Evolutionary conservation across 2,329 filamentous ascomycete genomes (phyloP).

Genomic region (Verticillium tricorpus): DNA sequence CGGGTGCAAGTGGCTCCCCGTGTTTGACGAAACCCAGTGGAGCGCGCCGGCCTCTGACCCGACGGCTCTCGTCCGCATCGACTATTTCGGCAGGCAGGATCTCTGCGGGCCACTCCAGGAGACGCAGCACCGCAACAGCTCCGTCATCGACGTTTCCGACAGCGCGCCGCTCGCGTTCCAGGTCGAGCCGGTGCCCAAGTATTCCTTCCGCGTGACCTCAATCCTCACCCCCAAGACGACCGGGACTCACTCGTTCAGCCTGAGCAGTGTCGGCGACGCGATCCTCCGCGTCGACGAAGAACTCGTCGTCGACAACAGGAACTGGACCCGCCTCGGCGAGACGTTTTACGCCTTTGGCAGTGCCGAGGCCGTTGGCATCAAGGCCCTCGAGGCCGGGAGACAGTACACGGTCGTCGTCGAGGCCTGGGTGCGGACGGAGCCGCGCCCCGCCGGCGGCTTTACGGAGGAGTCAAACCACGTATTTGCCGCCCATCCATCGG

Average conservation of each 20-base stretch:
- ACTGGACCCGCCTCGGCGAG: constrained; percentile 36
- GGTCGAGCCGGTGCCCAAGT: background rate
- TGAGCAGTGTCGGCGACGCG: constrained; percentile 12
- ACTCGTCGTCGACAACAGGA: constrained; percentile 38
- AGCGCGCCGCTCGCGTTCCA: background rate
- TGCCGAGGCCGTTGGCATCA: constrained; percentile 5
- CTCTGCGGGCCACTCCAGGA: background rate
- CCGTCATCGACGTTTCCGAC: background rate
- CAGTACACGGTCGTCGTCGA: constrained; percentile 12
- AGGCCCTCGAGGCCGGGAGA: constrained; percentile 7
- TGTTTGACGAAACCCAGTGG: background rate
- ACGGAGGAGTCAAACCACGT: background rate
- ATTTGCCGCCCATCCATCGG: constrained; percentile 6
- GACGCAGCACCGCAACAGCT: background rate
- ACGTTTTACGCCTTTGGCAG: constrained; percentile 16
- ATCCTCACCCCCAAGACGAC: constrained; percentile 18
- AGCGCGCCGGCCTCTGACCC: background rate
- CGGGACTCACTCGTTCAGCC: constrained; percentile 21
- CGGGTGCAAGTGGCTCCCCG: background rate
- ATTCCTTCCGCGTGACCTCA: background rate
- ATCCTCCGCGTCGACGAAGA: constrained; percentile 26
- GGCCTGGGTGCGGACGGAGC: background rate
- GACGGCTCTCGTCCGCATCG: background rate
- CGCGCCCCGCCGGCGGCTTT: background rate
- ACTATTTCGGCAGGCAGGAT: background rate